Conservation (phyloP, 192 early-diverging fungal genomes). For the Coemansia sp. region DNA sequence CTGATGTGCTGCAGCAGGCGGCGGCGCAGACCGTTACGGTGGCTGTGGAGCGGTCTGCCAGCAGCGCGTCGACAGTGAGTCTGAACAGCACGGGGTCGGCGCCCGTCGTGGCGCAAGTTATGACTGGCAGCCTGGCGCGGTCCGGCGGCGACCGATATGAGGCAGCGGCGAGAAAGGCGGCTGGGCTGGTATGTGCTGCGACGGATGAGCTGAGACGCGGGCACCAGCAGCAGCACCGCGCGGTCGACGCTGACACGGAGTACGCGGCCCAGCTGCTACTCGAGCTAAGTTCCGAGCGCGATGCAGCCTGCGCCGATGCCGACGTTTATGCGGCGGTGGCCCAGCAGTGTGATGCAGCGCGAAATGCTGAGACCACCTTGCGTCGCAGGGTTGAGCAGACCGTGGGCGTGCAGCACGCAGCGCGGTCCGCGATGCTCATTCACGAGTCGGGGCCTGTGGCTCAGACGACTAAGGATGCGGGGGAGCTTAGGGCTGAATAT, state of each 20-base stretch:
- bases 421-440: conserved; percentile 17
- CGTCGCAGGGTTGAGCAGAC: conserved; percentile 25
- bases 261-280: conserved; percentile 47
- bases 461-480: background rate
- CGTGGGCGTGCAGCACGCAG: conserved; percentile 36
- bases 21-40: background rate
- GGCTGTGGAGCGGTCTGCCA: background rate
- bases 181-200: conserved; percentile 17
- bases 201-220: conserved; percentile 29
- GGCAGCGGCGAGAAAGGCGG: conserved; percentile 15
- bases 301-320: conserved; percentile 12
- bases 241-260: conserved; percentile 38
- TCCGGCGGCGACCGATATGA: conserved; percentile 24
- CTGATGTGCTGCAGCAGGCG: background rate
- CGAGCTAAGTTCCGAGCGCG: conserved; percentile 47
- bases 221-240: conserved; percentile 17
- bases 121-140: background rate
- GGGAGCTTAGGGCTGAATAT: conserved; percentile 36
- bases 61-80: conserved; percentile 8
- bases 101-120: background rate
- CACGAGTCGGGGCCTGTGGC: background rate
- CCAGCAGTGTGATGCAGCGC: conserved; percentile 7
- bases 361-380: conserved; percentile 17
- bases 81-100: conserved; percentile 3
- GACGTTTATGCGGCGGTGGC: background rate